Base-by-base conservation (phyloP, 2,329 filamentous ascomycete species). In the Fusarium oxysporum region DNA sequence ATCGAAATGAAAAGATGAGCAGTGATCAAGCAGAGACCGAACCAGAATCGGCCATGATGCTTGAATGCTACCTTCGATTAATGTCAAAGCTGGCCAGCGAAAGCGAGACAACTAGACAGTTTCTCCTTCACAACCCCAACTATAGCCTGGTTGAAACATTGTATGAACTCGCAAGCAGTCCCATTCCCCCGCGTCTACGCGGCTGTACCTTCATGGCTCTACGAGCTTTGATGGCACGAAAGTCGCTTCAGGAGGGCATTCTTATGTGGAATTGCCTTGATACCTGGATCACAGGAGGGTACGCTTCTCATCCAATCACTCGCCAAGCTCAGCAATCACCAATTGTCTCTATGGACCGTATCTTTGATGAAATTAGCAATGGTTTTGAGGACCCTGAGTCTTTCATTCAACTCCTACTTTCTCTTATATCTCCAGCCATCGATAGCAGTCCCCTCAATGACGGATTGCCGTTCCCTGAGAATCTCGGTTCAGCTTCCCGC, bases 11-110 rank as follows among this genome's bases (percentile, higher is more conserved):
- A 51, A 92, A 93, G 80, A 85, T 89, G 50, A 85, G 89, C 47
- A 85, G 85, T 23, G 91, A 92, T 48, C 88, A 92, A 68, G 91
- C 94, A 68, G 95, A 97, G 80, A 87, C 88, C 33, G 96, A 98
- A 79, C 93, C 95, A 8, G 97, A 99, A 81, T 97, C 94, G 44
- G 92, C 92, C n/a, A 93, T 97, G 83, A 98, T 99, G 94, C 87
- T 99, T 33, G 95, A 98, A 79, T 96, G 94, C 76, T 98, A 98
- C 80, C 86, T 99, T 58, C 91, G 96, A 35, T 87, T 99, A 9
- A 93, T 97, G 76, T 90, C 94, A 7, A 94, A 97, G 80, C 85
- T 99, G 14, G 92, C 92, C 70, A 87, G 88, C 28, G 91, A 96
- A 78, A 97, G 94, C 78, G 86, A 88, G 65, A 85, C 86, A 25